Base-by-base conservation (phyloP, 1,284 basidiomycete genomes). In the Boletus nobilissimus region DNA sequence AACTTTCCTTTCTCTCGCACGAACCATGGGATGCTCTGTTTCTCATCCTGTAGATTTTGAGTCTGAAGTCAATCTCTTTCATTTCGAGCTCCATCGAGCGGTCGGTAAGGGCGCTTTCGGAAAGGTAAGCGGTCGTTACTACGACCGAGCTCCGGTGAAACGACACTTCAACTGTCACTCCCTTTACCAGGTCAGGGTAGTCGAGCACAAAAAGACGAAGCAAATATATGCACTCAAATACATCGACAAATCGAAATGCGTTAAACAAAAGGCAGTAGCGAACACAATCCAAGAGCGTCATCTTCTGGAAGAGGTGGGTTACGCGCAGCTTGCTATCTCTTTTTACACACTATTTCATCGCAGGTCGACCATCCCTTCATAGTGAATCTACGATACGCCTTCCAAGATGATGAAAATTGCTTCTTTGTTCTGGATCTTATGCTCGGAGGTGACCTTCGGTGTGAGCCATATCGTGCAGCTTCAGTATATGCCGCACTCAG, bases 91-190 rank as follows among this genome's bases (percentile, higher is more conserved):
- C 67, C 92, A 98, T 82, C 92, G 97, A 73, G 95, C 95, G 43
- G 97, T 99, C 18, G 97, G 97, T 75, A 98, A 97, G 86, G 97
- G 97, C 70, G 97, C 97, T n/a, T 99, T 99, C 88, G 97, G 97
- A 83, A 99, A 98, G 92, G 97, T 97, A 78, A 72, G 76, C 77
- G 32, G 95, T 76, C 57, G 63, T 71, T 32, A 71, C 63, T n/a
- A 71, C 64, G 70, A 38, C 46, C 14, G n/a, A 14, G 34, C 60
- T 68, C n/a, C 70, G 62, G 46, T 60, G 16, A 43, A 32, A 38
- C 38, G 51, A 70, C 66, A 71, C 24, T 5, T 38, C 22, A 63
- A 24, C 34, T 13, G 32, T n/a, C 70, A 73, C 34, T 65, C 51
- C 46, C 68, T 67, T 29, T 48, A 54, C 64, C 62, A 94, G 93